A percentile compares a stretch with the other conserved stretches of the same genome.
Evolutionary conservation across 2,329 filamentous ascomycete species (phyloP).

Genomic region (Mollisiaceae sp.): DNA sequence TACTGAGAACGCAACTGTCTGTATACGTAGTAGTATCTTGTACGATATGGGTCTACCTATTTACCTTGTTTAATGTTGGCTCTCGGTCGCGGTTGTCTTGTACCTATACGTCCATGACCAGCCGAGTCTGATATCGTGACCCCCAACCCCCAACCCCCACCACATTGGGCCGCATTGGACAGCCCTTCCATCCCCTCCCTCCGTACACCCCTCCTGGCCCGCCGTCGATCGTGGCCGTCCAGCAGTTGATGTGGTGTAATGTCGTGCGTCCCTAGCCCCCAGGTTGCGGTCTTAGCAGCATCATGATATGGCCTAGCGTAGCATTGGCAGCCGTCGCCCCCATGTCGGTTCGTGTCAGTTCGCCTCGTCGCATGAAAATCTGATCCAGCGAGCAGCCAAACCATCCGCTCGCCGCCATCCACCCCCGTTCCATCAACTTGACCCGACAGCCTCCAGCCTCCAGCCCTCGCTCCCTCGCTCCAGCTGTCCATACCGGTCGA

Average conservation of each 20-base stretch:
- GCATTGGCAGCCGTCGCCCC: neutral
- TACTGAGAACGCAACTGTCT: too few species aligned
- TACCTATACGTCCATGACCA: neutral
- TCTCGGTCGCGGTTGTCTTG: neutral
- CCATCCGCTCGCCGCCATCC: neutral
- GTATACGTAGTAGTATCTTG: too few species aligned
- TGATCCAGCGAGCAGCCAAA: neutral
- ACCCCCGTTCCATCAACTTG: neutral
- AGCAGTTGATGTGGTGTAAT: conserved; percentile 4
- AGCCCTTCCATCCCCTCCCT: neutral
- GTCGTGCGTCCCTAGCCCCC: neutral
- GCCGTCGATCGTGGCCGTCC: neutral
- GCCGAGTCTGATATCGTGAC: neutral
- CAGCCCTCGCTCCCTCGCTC: neutral
- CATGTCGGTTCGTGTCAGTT: neutral
- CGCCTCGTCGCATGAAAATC: conserved; percentile 3
- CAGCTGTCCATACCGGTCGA: conserved; percentile 9
- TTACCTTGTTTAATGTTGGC: neutral
- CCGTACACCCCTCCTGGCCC: neutral
- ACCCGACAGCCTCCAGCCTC: neutral
- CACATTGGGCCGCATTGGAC: too few species aligned
- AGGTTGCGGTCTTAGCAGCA: neutral
- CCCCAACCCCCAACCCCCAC: too few species aligned
- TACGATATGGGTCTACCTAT: neutral
- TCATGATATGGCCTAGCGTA: neutral